These are phyloP conservation scores for Amanita jacksonii DNA, from an alignment of 768 basidiomycete species.

Conservation along the genomic window DNA sequence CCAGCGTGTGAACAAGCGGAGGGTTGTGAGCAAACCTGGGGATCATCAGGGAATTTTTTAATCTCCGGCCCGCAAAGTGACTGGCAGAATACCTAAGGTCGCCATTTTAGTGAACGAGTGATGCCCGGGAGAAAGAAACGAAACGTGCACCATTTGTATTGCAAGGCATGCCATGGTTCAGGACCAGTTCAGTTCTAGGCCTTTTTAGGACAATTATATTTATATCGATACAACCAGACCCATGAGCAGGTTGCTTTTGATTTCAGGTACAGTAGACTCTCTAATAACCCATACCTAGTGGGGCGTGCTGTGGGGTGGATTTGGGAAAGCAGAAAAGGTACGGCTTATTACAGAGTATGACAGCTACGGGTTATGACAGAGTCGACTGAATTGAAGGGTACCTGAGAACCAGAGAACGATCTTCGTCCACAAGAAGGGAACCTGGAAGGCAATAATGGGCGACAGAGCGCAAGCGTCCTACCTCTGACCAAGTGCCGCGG, in stretches of 20 bases:
- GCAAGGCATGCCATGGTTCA: not conserved
- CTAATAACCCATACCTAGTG: constrained; percentile 1
- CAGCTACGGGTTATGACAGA: too few species aligned
- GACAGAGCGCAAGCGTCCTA: too few species aligned
- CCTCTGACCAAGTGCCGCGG: too few species aligned
- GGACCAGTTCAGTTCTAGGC: not conserved
- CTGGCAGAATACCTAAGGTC: not conserved
- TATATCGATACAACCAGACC: not conserved
- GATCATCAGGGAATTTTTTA: not conserved
- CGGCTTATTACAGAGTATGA: too few species aligned
- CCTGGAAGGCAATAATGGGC: too few species aligned
- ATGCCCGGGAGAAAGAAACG: not conserved
- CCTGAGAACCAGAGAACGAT: too few species aligned
- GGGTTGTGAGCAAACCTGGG: constrained; percentile 1
- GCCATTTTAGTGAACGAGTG: constrained; percentile 6
- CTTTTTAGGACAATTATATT: not conserved
- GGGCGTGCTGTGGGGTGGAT: constrained; percentile 1
- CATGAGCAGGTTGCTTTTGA: not conserved
- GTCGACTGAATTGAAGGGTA: too few species aligned
- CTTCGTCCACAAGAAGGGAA: too few species aligned
- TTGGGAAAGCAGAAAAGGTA: too few species aligned
- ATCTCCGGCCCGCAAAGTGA: constrained; percentile 3
- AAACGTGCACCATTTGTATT: not conserved
- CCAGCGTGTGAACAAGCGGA: not conserved
- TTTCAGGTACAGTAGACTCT: not conserved